Percentiles rank a stretch among this genome's conserved stretches.
Conservation (phyloP, 78 protist genomes). For the Cavenderia fasciculata region DNA sequence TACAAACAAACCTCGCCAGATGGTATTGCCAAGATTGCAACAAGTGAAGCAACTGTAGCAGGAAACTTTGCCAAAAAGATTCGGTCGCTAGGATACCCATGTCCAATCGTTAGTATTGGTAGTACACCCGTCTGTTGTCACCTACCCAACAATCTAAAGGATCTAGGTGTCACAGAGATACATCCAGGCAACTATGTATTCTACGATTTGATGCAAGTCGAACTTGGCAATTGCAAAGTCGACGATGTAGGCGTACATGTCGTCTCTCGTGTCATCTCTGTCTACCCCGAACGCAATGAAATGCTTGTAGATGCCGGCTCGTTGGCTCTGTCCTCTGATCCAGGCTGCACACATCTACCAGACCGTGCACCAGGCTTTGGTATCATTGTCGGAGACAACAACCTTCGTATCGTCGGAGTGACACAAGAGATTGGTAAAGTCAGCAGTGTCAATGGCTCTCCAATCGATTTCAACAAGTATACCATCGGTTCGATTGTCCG, state of each 20-base stretch:
- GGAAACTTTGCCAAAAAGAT: slow-evolving; percentile 26
- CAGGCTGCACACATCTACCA: slow-evolving; percentile 63
- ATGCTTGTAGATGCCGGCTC: slow-evolving; percentile 56
- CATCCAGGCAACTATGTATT: slow-evolving; percentile 76
- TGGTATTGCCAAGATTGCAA: slow-evolving; percentile 23
- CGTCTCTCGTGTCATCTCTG: slow-evolving; percentile 8
- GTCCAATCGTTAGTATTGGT: slow-evolving; percentile 41
- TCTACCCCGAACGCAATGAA: slow-evolving; percentile 71
- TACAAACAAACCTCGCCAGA: slow-evolving; percentile 25
- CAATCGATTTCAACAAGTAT: slow-evolving; percentile 18
- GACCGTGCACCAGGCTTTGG: slow-evolving; percentile 17
- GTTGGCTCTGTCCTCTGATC: slow-evolving; percentile 60
- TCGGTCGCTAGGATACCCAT: neutral
- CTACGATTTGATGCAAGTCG: slow-evolving; percentile 59
- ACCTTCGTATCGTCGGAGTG: slow-evolving; percentile 39
- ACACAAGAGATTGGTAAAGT: slow-evolving; percentile 67
- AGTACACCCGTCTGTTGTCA: slow-evolving; percentile 64
- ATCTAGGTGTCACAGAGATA: slow-evolving; percentile 54
- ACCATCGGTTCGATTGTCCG: slow-evolving; percentile 23
- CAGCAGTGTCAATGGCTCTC: neutral
- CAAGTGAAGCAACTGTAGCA: slow-evolving; percentile 38
- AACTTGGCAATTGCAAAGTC: slow-evolving; percentile 41
- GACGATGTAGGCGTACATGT: slow-evolving; percentile 56
- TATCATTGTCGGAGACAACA: slow-evolving; percentile 3
- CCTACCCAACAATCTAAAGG: slow-evolving; percentile 14